Evolutionary conservation across 495 filamentous ascomycete species (phyloP).

Genomic region (Bacidia rubella): DNA sequence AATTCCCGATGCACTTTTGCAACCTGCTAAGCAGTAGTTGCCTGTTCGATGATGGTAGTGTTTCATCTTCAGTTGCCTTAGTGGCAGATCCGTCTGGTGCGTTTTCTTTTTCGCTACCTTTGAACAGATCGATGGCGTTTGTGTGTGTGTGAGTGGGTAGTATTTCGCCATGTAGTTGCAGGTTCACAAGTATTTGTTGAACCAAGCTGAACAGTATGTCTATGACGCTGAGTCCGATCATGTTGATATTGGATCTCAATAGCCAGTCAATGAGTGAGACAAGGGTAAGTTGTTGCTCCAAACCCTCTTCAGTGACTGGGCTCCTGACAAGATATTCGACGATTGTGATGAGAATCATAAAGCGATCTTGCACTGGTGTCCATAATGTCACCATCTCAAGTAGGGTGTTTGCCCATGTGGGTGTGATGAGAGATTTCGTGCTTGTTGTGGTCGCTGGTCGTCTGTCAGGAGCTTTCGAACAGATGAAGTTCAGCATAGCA

Average conservation of each 20-base stretch:
- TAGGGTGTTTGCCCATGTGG: conserved; percentile 66
- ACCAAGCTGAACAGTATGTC: conserved; percentile 74
- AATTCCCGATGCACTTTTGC: conserved; percentile 62
- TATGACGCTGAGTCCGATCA: conserved; percentile 89
- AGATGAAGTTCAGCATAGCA: conserved; percentile 58
- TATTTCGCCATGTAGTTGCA: conserved; percentile 43
- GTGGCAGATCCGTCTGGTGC: conserved; percentile 6
- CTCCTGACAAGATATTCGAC: conserved; percentile 59
- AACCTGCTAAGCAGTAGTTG: conserved; percentile 49
- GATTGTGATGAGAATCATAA: conserved; percentile 65
- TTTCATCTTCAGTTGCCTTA: conserved; percentile 15
- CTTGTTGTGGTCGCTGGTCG: conserved; percentile 18
- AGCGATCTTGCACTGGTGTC: conserved; percentile 85
- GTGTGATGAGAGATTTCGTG: conserved; percentile 24
- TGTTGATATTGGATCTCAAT: conserved; percentile 74
- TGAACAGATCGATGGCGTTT: conserved; percentile 19
- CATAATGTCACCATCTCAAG: conserved; percentile 65
- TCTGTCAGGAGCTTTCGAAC: conserved; percentile 34
- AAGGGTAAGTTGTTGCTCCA: conserved; percentile 58
- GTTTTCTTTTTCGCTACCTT: conserved; percentile 5
- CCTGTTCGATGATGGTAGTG: conserved; percentile 30
- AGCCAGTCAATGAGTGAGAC: conserved; percentile 63
- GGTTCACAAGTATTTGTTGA: conserved; percentile 58
- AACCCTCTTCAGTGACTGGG: conserved; percentile 47
- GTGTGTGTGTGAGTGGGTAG: conserved; percentile 20